Evolutionary conservation across 2,329 filamentous ascomycete species (phyloP).

Genomic region (Zymoseptoria brevis): DNA sequence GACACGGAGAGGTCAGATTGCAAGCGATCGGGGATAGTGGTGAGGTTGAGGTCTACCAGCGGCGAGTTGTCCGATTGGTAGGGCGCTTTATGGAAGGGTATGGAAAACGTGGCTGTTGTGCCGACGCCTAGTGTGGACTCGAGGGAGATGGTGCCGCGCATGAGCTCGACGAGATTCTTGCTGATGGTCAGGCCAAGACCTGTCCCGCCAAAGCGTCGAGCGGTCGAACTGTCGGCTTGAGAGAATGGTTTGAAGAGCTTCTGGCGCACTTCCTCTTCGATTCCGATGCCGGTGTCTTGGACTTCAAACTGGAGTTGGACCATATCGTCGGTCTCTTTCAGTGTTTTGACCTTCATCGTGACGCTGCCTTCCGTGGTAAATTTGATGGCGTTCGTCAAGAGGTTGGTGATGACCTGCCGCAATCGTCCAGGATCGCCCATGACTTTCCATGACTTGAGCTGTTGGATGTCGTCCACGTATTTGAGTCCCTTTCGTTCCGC

Average conservation of each 20-base stretch:
- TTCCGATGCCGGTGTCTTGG: slow-evolving; percentile 73
- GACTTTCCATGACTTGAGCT: slow-evolving; percentile 62
- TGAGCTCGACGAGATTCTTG: slow-evolving; percentile 71
- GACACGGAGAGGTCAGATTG: slow-evolving; percentile 52
- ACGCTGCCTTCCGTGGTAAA: slow-evolving; percentile 64
- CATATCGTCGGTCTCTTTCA: slow-evolving; percentile 55
- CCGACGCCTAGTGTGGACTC: slow-evolving; percentile 60
- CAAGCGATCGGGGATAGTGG: slow-evolving; percentile 58
- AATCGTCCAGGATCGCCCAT: slow-evolving; percentile 79
- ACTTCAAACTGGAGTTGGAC: slow-evolving; percentile 64
- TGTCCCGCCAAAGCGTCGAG: slow-evolving; percentile 69
- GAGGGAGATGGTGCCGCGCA: slow-evolving; percentile 67
- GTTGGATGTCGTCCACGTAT: slow-evolving; percentile 57
- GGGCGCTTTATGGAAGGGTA: slow-evolving; percentile 66
- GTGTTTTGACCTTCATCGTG: slow-evolving; percentile 56
- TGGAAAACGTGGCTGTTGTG: slow-evolving; percentile 67
- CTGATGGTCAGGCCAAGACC: slow-evolving; percentile 72
- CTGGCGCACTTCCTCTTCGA: slow-evolving; percentile 66
- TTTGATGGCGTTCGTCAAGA: slow-evolving; percentile 70
- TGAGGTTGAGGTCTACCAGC: slow-evolving; percentile 56
- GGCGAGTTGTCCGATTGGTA: slow-evolving; percentile 41
- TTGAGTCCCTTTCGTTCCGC: slow-evolving; percentile 71
- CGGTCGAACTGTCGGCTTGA: slow-evolving; percentile 73
- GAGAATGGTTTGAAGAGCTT: slow-evolving; percentile 72
- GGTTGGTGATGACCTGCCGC: slow-evolving; percentile 73